Conservation (phyloP, 2,329 filamentous ascomycete genomes). For the Incumbomyces lentus region DNA sequence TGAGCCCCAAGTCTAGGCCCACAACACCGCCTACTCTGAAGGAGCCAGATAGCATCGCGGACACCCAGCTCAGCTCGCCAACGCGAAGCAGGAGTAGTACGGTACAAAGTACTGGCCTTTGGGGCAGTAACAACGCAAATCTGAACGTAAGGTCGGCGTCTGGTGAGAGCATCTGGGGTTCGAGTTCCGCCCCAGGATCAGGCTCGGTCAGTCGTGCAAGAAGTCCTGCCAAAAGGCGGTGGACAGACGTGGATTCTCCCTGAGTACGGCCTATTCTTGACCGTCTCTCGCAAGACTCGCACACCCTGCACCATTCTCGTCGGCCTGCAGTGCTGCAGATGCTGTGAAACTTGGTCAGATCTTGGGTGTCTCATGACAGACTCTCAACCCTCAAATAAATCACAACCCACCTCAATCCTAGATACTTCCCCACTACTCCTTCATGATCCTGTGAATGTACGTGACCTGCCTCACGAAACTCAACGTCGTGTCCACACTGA, state of each 20-base stretch:
- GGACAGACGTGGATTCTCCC: not conserved
- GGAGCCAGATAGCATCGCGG: not conserved
- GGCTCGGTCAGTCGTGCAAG: conserved; percentile 2
- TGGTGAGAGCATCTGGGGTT: conserved; percentile 1
- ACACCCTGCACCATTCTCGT: no score
- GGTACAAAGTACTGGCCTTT: conserved; percentile 1
- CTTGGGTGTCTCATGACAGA: no score
- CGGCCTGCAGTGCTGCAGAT: no score
- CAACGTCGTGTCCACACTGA: no score
- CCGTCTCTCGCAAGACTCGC: no score
- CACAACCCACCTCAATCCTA: no score
- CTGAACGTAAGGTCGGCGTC: not conserved
- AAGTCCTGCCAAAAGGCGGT: conserved; percentile 6
- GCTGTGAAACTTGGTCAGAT: no score
- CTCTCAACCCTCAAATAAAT: no score
- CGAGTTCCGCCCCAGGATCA: not conserved
- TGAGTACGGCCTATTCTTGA: no score
- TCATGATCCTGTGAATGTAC: no score
- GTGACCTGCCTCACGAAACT: no score
- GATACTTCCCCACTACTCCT: no score
- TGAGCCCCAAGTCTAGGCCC: conserved; percentile 5
- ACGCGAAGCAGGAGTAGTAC: not conserved
- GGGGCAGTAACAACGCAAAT: conserved; percentile 3
- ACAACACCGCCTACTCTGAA: not conserved
- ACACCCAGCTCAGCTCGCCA: conserved; percentile 1